These are phyloP conservation scores for Claviceps humidiphila DNA, from an alignment of 2,329 filamentous ascomycete species.

Conservation along the genomic window DNA sequence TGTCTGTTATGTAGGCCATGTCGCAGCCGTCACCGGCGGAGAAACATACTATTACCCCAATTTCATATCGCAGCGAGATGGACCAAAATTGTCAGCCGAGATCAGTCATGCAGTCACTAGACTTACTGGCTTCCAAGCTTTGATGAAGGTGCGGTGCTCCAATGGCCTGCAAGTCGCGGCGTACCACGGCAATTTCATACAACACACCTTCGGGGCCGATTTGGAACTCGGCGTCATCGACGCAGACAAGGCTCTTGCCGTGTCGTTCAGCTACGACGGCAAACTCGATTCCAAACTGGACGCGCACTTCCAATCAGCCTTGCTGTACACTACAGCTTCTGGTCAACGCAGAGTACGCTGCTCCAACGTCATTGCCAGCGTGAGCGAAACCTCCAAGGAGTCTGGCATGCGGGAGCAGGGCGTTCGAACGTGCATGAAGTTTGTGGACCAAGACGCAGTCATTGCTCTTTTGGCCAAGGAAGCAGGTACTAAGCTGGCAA, in stretches of 20 bases:
- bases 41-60: slow-evolving; percentile 97
- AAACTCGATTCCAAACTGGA: slow-evolving; percentile 96
- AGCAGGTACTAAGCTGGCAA: slow-evolving; percentile 69
- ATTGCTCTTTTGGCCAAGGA: slow-evolving; percentile 84
- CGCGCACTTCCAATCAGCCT: slow-evolving; percentile 90
- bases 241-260: slow-evolving; percentile 81
- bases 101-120: slow-evolving; percentile 74
- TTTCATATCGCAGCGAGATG: slow-evolving; percentile 78
- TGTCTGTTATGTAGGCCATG: slow-evolving; percentile 44
- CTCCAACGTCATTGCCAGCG: slow-evolving; percentile 83
- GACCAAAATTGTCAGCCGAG: slow-evolving; percentile 70
- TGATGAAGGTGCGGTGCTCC: slow-evolving; percentile 98
- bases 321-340: slow-evolving; percentile 84
- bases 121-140: slow-evolving; percentile 85
- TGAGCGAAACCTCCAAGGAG: slow-evolving; percentile 52
- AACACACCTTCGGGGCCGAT: slow-evolving; percentile 89
- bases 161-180: slow-evolving; percentile 85
- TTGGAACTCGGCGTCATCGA: slow-evolving; percentile 88
- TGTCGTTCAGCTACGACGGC: slow-evolving; percentile 89
- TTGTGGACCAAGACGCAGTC: slow-evolving; percentile 91
- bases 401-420: slow-evolving; percentile 31
- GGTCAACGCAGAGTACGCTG: slow-evolving; percentile 86
- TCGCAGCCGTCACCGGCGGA: slow-evolving; percentile 79
- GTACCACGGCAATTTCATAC: slow-evolving; percentile 95
- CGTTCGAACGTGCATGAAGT: slow-evolving; percentile 75